Percentiles rank a stretch among this genome's conserved stretches.
Evolutionary conservation across 306 rosid genomes (phyloP).

Genomic region (Fragaria ananassa): DNA sequence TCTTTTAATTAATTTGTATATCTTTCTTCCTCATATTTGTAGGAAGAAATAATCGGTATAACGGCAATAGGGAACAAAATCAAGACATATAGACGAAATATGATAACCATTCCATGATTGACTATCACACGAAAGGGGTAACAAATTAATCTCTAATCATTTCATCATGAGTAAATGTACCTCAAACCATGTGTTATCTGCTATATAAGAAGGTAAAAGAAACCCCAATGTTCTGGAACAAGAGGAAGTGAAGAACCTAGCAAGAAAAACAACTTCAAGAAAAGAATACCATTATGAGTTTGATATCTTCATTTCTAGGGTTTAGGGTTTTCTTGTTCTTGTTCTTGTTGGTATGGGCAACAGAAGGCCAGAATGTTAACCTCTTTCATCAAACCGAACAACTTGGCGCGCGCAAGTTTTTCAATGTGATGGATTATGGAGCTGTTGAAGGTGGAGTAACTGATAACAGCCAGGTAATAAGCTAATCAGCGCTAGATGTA

Average conservation of each 20-base stretch:
- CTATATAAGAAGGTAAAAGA: slow-evolving; percentile 6
- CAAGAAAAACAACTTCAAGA: neutral
- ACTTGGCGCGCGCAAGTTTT: slow-evolving; percentile 5
- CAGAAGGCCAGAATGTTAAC: neutral
- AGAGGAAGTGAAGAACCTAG: neutral
- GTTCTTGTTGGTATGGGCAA: slow-evolving; percentile 18
- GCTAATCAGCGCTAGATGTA: neutral
- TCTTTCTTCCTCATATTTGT: neutral
- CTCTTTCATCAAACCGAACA: neutral
- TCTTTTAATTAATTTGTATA: neutral
- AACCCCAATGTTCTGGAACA: neutral
- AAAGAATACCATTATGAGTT: neutral
- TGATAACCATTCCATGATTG: slow-evolving; percentile 5
- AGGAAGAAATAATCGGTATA: neutral
- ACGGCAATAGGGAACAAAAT: neutral
- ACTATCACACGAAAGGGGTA: neutral
- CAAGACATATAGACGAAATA: neutral
- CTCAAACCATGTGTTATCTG: neutral
- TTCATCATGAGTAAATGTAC: neutral
- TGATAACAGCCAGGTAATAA: slow-evolving; percentile 30
- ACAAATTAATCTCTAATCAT: neutral
- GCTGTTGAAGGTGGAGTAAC: slow-evolving; percentile 27
- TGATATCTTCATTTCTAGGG: neutral
- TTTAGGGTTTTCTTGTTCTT: neutral
- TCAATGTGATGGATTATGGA: slow-evolving; percentile 33